Base-by-base conservation (phyloP, 495 filamentous ascomycete genomes). In the Emericellopsis terricola region DNA sequence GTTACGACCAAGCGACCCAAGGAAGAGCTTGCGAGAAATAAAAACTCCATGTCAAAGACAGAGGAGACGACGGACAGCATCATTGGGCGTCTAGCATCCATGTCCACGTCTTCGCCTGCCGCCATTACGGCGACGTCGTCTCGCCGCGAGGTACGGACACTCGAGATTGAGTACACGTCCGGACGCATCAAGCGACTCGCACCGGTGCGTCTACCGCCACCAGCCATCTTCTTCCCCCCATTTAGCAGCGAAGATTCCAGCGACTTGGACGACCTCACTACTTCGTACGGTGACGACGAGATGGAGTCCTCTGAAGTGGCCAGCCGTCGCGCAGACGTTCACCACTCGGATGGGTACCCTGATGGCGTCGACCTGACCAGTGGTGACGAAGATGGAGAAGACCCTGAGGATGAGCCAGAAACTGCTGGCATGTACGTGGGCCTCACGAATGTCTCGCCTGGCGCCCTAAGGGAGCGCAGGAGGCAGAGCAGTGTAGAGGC, bases 1-100 rank as follows among this genome's bases (percentile, higher is more conserved):
- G 70, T 79, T 4, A 47, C 56, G 20, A 68, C 65, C 2, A 56
- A 58, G 13, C 62, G 69, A 16, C 50, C 53, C 15, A 34, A 17
- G 51, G 41, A 15, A 2, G 34, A 9, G 13, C n/a, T n/a, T n/a
- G n/a, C n/a, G n/a, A n/a, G n/a, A n/a, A n/a, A n/a, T n/a, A n/a
- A n/a, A n/a, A n/a, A n/a, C n/a, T n/a, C n/a, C n/a, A n/a, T n/a
- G n/a, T n/a, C n/a, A n/a, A n/a, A n/a, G n/a, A n/a, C n/a, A 4
- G 45, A 48, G 24, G 42, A 46, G 13, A 46, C 44, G 3, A 52
- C 50, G 1, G 53, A 59, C 13, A 39, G 36, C 13, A 57, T 65
- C 36, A 46, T 49, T 30, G 32, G 29, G 14, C 51, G 51, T 19
- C 23, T 64, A 15, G 56, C 55, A 13, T 42, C 41, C 1, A 47